Percentiles rank a stretch among this genome's conserved stretches.
These are phyloP conservation scores for Phytophthora melonis DNA, from an alignment of 352 stramenopile genomes.

Conservation along the genomic window DNA sequence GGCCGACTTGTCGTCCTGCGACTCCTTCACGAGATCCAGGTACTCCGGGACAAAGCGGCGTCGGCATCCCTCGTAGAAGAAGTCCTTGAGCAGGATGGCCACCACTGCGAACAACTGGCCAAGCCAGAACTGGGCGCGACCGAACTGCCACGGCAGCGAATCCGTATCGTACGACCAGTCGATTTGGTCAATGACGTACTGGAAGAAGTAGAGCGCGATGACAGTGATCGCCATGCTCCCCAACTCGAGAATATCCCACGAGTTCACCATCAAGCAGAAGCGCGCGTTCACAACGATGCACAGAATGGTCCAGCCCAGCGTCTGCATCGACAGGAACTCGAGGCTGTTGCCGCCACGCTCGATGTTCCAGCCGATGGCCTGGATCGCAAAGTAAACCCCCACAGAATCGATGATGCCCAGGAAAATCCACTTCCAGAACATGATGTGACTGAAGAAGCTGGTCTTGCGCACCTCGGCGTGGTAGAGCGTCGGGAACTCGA, in stretches of 20 bases:
- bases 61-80: conserved; percentile 71
- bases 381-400: conserved; percentile 71
- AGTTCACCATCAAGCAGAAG: conserved; percentile 85
- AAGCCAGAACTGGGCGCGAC: conserved; percentile 71
- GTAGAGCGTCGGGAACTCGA: conserved; percentile 78
- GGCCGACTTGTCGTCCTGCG: conserved; percentile 34
- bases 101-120: conserved; percentile 77
- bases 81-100: conserved; percentile 73
- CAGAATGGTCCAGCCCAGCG: conserved; percentile 77
- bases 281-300: conserved; percentile 83
- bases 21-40: conserved; percentile 78
- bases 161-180: conserved; percentile 78
- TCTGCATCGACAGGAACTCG: conserved; percentile 72
- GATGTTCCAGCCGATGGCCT: conserved; percentile 61
- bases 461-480: conserved; percentile 62
- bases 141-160: conserved; percentile 86
- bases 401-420: conserved; percentile 83
- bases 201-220: conserved; percentile 63
- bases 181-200: conserved; percentile 79
- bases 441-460: conserved; percentile 76
- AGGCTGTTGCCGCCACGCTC: conserved; percentile 66
- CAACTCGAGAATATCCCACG: conserved; percentile 76
- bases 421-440: conserved; percentile 91
- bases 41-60: conserved; percentile 77
- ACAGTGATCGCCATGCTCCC: conserved; percentile 67